Evolutionary conservation across 441 rosid species (phyloP).

Genomic region (Croton setiger): DNA sequence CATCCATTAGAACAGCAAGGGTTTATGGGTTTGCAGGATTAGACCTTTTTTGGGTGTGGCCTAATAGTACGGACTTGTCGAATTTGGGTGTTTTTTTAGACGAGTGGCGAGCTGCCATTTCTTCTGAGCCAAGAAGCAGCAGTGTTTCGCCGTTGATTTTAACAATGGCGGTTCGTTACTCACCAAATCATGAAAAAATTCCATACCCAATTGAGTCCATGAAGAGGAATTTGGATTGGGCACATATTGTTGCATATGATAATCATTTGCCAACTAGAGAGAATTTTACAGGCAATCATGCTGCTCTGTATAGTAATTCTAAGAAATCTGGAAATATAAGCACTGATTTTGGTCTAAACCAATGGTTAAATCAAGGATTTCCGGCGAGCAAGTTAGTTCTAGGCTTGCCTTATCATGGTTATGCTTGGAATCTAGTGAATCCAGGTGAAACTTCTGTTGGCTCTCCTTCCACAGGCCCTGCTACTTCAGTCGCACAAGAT

Average conservation of each 20-base stretch:
- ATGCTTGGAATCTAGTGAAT: conserved; percentile 37
- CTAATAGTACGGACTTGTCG: conserved; percentile 28
- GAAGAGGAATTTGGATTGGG: conserved; percentile 42
- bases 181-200: conserved; percentile 14
- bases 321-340: conserved; percentile 25
- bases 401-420: conserved; percentile 55
- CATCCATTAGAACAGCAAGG: conserved; percentile 36
- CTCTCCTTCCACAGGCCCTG: conserved; percentile 37
- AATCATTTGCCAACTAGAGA: conserved; percentile 39
- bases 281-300: conserved; percentile 37
- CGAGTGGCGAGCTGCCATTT: conserved; percentile 43
- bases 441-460: conserved; percentile 25
- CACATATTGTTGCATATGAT: conserved; percentile 39
- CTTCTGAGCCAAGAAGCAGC: conserved; percentile 28
- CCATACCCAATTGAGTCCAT: conserved; percentile 35
- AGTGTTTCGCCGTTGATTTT: conserved; percentile 20
- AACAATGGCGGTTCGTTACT: conserved; percentile 23
- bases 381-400: conserved; percentile 36
- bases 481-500: conserved; percentile 15
- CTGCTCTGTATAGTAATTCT: conserved; percentile 36
- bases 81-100: conserved; percentile 27
- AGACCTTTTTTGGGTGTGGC: conserved; percentile 32
- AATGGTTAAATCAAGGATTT: conserved; percentile 34
- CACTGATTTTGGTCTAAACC: conserved; percentile 39
- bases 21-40: conserved; percentile 39